Base-by-base conservation (phyloP, 768 basidiomycete genomes). In the Hypholoma fasciculare region DNA sequence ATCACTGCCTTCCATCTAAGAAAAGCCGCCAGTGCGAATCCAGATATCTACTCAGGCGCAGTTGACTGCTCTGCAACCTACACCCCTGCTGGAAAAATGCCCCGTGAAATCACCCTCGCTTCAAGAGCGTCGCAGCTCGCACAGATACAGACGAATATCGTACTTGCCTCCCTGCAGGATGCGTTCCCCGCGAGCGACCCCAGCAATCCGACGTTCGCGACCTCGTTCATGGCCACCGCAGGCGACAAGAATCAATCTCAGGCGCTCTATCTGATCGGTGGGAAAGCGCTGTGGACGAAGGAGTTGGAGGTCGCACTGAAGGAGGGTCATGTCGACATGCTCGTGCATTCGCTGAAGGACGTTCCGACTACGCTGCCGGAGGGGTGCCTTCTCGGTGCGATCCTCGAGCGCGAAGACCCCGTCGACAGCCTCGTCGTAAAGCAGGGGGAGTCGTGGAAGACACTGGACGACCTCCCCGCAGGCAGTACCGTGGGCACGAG, bases 401-500 rank as follows among this genome's bases (percentile, higher is more conserved):
- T 98, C 60, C 69, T 94, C 58, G 84, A 94, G 71, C 76, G 97
- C 56, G 96, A 94, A 72, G 88, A 96, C 71, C 92, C 92, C 0
- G 84, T 88, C 54, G 97, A 99, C 67, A 89, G 89, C 50, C 70
- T 99, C 54, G 91, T 98, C 37, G 87, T 96, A 54, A 94, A 90
- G 76, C 74, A 82, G 52, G 95, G 90, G 4, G 68, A 73, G 53
- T 58, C 59, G 5, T 96, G 89, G 81, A 90, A 81, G 69, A 80
- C 69, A 1, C 73, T 99, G 49, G 88, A 87, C 34, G 96, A 98
- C 34, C 68, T 98, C 42, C 95, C 96, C 1, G 82, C 82, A 12
- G 95, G 94, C 9, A 90, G 88, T 64, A 89, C 96, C 8, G 86
- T 99, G n/a, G 97, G 97, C 13, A 98, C 97, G 44, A 93, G 93